phyloP scores from a whole-genome alignment of 352 stramenopile genomes.

The Phytophthora pini region DNA sequence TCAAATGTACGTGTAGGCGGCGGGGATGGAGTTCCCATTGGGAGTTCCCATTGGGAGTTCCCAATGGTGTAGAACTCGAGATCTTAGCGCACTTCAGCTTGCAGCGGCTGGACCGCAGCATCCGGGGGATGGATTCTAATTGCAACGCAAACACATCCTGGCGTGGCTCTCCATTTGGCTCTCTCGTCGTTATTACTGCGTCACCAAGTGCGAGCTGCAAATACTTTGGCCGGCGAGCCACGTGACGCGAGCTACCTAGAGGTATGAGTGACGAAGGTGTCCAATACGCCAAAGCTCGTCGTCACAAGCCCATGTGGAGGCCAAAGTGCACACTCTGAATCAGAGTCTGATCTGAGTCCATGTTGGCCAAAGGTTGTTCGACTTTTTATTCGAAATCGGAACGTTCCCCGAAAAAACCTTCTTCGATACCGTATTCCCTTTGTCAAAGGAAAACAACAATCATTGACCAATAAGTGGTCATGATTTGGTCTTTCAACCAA shows the following conservation, averaged over 20 bases:
- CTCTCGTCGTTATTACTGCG: conserved; percentile 12
- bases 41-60: too few relatives aligned
- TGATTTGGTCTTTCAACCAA: too few relatives aligned
- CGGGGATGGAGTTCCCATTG: too few relatives aligned
- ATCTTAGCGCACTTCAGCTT: not conserved
- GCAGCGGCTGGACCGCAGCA: conserved; percentile 13
- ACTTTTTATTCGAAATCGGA: conserved; percentile 27
- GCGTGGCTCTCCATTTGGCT: conserved; percentile 3
- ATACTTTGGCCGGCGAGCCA: not conserved
- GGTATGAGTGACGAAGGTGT: not conserved
- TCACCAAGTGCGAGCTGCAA: not conserved
- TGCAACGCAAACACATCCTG: conserved; percentile 20
- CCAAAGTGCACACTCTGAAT: too few relatives aligned
- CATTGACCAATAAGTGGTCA: too few relatives aligned
- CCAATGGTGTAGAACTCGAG: not conserved
- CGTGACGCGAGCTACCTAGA: not conserved
- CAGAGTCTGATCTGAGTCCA: too few relatives aligned
- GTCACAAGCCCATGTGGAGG: not conserved
- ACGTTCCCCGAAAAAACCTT: conserved; percentile 18
- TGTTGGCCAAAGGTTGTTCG: conserved; percentile 24
- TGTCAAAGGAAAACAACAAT: too few relatives aligned
- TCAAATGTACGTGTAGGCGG: too few relatives aligned
- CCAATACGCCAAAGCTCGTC: not conserved
- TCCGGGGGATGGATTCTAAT: conserved; percentile 6
- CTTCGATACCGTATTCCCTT: not conserved